A percentile compares a stretch with the other conserved stretches of the same genome.
Conservation (phyloP, 225 moss, liverwort and hornwort genomes). For the Takakia lepidozioides region DNA sequence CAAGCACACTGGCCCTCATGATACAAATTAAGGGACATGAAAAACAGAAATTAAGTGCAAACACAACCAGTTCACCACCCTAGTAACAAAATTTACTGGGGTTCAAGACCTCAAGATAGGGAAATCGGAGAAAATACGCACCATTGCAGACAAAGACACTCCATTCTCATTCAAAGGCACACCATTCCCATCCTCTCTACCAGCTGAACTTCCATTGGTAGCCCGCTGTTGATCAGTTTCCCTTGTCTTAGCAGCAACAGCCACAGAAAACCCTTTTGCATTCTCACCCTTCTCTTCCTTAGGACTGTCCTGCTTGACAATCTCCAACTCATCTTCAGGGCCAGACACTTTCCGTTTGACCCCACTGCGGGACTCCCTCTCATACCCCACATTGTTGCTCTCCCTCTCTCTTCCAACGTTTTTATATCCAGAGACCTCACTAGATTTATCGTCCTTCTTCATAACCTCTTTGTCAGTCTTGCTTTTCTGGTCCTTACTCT, state of each 20-base stretch:
- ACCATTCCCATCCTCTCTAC: too few relatives aligned
- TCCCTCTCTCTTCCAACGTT: constrained; percentile 1
- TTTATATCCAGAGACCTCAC: constrained; percentile 1
- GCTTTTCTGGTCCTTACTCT: constrained; percentile 2
- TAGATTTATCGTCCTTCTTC: constrained; percentile 2
- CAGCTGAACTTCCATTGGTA: too few relatives aligned
- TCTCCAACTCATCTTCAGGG: constrained; percentile 4
- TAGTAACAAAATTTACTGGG: too few relatives aligned
- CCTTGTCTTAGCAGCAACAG: too few relatives aligned
- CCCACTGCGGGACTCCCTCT: constrained; percentile 1
- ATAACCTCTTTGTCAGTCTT: constrained; percentile 3
- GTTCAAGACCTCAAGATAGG: too few relatives aligned
- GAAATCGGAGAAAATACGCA: too few relatives aligned
- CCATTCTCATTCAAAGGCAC: too few relatives aligned
- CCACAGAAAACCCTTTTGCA: background rate
- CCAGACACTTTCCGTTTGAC: constrained; percentile 9
- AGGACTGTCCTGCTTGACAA: constrained; percentile 5
- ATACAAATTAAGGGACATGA: too few relatives aligned
- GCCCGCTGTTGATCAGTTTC: background rate
- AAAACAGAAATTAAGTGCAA: too few relatives aligned
- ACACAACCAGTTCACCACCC: too few relatives aligned
- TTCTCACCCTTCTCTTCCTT: constrained; percentile 1
- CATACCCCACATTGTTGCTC: constrained; percentile 4
- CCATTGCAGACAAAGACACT: too few relatives aligned
- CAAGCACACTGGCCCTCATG: too few relatives aligned